Percentiles rank a stretch among this genome's conserved stretches.
Evolutionary conservation across 2,329 filamentous ascomycete species (phyloP).

Genomic region (Arthrobotrys pseudoclavata): DNA sequence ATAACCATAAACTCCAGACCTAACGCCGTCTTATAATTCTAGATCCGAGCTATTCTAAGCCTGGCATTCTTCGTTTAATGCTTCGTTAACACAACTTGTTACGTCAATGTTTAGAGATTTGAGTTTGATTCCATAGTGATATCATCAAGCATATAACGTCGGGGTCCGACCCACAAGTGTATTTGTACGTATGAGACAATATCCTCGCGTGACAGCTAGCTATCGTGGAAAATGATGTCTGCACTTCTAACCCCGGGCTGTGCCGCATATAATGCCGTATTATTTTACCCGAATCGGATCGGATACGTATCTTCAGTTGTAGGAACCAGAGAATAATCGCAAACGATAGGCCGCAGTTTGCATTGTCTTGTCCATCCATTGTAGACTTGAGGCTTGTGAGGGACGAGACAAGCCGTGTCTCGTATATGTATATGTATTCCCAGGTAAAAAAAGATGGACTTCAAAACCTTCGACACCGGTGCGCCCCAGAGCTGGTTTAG

Average conservation of each 20-base stretch:
- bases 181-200: not conserved
- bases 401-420: not conserved
- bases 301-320: not conserved
- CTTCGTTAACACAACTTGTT: not conserved
- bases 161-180: constrained; percentile 1
- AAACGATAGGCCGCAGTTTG: not conserved
- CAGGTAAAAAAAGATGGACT: not conserved
- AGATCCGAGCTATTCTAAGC: not conserved
- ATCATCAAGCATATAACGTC: not conserved
- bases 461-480: too few species aligned
- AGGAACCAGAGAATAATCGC: not conserved
- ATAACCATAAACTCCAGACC: not conserved
- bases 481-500: too few species aligned
- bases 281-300: not conserved
- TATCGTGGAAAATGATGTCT: not conserved
- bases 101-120: not conserved
- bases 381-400: not conserved
- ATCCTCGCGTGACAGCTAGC: not conserved
- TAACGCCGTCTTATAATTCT: not conserved
- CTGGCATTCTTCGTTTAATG: not conserved
- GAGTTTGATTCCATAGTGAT: not conserved
- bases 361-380: not conserved
- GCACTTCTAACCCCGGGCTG: constrained; percentile 5
- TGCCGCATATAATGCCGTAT: constrained; percentile 18
- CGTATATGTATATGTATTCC: constrained; percentile 2